Conservation (phyloP, 1,284 basidiomycete species). For the Testicularia cyperi region DNA sequence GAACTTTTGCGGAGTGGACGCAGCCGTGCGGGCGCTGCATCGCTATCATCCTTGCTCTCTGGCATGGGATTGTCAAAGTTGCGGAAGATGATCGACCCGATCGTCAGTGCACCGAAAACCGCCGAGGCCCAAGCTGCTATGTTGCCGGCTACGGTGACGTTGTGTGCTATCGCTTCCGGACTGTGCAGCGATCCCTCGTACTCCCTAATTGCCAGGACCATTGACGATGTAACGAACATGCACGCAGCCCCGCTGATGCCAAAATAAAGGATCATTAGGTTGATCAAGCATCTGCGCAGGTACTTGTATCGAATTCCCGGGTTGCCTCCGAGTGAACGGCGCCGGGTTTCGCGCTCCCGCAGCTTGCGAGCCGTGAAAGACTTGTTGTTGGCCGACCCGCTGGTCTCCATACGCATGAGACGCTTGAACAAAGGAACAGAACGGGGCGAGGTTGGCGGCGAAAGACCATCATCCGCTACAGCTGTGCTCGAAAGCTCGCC, state of each 20-base stretch:
- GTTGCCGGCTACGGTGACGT: constrained; percentile 5
- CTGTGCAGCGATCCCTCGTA: constrained; percentile 25
- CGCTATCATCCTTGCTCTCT: constrained; percentile 15
- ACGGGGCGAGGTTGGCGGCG: constrained; percentile 5
- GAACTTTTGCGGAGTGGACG: constrained; percentile 6
- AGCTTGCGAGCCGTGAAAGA: no score
- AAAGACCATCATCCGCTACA: constrained; percentile 1
- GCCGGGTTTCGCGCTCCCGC: no score
- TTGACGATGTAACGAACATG: constrained; percentile 24
- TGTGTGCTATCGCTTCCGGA: background rate
- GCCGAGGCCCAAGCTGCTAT: constrained; percentile 23
- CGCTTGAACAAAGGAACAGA: background rate
- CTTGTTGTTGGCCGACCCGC: constrained; percentile 3
- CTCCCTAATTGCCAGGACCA: constrained; percentile 26
- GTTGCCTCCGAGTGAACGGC: constrained; percentile 7
- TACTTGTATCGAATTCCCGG: constrained; percentile 36
- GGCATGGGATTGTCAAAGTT: constrained; percentile 35
- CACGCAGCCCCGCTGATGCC: constrained; percentile 41
- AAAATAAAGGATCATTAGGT: constrained; percentile 42
- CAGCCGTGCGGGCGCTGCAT: constrained; percentile 1
- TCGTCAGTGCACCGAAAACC: constrained; percentile 36
- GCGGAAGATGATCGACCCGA: constrained; percentile 39
- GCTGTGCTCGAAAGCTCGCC: constrained; percentile 1
- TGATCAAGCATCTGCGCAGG: constrained; percentile 44
- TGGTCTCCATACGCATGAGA: background rate